Evolutionary conservation across 139 green algal species (phyloP).

Genomic region (Trebouxia sp.): DNA sequence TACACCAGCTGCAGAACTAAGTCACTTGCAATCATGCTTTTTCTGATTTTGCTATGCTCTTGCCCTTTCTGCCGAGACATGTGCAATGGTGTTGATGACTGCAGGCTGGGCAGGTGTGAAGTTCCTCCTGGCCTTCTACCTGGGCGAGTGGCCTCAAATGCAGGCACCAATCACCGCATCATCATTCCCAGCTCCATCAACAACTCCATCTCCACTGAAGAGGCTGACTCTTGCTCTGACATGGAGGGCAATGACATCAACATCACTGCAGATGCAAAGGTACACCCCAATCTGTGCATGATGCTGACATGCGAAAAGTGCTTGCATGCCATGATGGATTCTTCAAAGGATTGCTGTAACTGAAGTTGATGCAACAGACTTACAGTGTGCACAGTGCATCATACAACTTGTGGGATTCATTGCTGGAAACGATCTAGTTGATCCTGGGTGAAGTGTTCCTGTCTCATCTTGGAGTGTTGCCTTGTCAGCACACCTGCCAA

Average conservation of each 20-base stretch:
- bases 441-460: too few relatives aligned
- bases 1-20: too few relatives aligned
- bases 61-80: too few relatives aligned
- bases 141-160: neutral
- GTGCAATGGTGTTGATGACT: too few relatives aligned
- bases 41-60: too few relatives aligned
- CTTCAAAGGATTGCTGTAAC: neutral
- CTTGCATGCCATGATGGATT: too few relatives aligned
- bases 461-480: too few relatives aligned
- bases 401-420: neutral
- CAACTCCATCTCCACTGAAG: neutral
- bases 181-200: neutral
- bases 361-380: neutral
- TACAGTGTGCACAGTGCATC: neutral
- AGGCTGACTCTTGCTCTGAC: neutral
- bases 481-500: too few relatives aligned
- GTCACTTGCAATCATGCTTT: too few relatives aligned
- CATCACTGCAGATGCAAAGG: neutral
- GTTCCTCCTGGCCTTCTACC: neutral
- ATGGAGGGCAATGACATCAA: neutral
- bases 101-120: neutral
- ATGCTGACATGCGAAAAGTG: neutral
- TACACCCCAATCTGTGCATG: neutral
- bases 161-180: neutral
- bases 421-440: too few relatives aligned